phyloP scores from a whole-genome alignment of 2,329 filamentous ascomycete species.

The Trichoderma sp. region DNA sequence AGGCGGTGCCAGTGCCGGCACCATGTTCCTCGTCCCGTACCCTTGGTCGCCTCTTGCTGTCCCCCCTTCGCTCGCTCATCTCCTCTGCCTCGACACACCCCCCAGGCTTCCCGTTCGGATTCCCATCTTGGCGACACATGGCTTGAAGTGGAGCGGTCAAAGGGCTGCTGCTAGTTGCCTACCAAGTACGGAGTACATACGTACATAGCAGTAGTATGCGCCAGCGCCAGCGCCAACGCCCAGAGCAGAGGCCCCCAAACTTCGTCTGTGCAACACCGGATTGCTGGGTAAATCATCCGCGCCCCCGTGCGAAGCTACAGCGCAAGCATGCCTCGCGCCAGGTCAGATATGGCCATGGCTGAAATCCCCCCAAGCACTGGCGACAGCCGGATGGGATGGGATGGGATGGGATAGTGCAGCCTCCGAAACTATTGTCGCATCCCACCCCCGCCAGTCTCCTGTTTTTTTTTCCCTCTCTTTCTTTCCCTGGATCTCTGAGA shows the following conservation, averaged over 20 bases:
- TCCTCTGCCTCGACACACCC: slow-evolving; percentile 4
- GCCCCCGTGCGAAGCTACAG: slow-evolving; percentile 1
- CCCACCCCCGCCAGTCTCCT: neutral
- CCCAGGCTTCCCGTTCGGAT: neutral
- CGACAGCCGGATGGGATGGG: neutral
- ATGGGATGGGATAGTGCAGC: neutral
- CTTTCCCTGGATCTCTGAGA: neutral
- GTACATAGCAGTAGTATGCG: too few relatives aligned
- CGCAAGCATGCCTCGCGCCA: neutral
- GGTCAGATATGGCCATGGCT: neutral
- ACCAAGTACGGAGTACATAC: too few relatives aligned
- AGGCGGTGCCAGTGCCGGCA: neutral
- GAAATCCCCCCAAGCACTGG: neutral
- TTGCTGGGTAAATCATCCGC: slow-evolving; percentile 17
- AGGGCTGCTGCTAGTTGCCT: slow-evolving; percentile 2
- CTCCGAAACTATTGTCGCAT: neutral
- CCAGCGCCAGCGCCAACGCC: neutral
- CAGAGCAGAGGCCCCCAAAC: neutral
- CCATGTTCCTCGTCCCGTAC: neutral
- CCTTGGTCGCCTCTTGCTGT: too few relatives aligned
- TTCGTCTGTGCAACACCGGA: slow-evolving; percentile 13
- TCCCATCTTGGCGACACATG: slow-evolving; percentile 19
- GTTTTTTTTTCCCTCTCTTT: too few relatives aligned
- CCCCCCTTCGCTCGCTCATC: neutral
- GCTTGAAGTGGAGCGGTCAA: slow-evolving; percentile 10